These are phyloP conservation scores for Oryza longistaminata DNA, from an alignment of 176 grass and related monocot genomes.

Conservation along the genomic window DNA sequence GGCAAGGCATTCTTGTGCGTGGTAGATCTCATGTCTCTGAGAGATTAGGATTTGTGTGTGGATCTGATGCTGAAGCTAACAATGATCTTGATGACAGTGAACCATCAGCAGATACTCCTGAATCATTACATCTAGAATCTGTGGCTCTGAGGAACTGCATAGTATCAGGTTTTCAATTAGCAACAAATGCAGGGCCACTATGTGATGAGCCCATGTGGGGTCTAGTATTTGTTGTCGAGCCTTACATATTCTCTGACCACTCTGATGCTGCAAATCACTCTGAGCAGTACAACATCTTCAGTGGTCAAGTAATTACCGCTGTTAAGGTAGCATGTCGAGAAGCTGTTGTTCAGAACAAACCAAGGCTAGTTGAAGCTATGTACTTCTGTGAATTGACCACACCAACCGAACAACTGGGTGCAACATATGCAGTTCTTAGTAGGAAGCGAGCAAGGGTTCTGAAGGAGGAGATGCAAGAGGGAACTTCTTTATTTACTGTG, in stretches of 20 bases:
- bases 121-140: slow-evolving; percentile 59
- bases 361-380: slow-evolving; percentile 82
- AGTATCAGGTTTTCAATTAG: slow-evolving; percentile 87
- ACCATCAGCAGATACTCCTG: slow-evolving; percentile 26
- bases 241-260: slow-evolving; percentile 65
- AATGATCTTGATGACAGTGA: slow-evolving; percentile 26
- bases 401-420: slow-evolving; percentile 58
- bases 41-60: slow-evolving; percentile 54
- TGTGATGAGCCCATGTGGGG: slow-evolving; percentile 97
- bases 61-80: slow-evolving; percentile 33
- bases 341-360: slow-evolving; percentile 83
- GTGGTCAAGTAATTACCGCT: slow-evolving; percentile 81
- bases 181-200: slow-evolving; percentile 73
- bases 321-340: slow-evolving; percentile 87
- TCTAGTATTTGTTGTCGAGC: slow-evolving; percentile 73
- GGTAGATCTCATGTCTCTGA: slow-evolving; percentile 69
- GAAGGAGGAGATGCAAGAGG: slow-evolving; percentile 91
- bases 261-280: slow-evolving; percentile 53
- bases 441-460: slow-evolving; percentile 76
- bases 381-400: slow-evolving; percentile 88
- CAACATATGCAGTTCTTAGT: slow-evolving; percentile 71
- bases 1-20: slow-evolving; percentile 48
- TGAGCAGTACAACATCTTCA: slow-evolving; percentile 76
- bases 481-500: slow-evolving; percentile 75
- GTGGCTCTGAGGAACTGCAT: slow-evolving; percentile 68